phyloP scores from a whole-genome alignment of 2,329 filamentous ascomycete genomes.

The Hypoxylon rubiginosum region DNA sequence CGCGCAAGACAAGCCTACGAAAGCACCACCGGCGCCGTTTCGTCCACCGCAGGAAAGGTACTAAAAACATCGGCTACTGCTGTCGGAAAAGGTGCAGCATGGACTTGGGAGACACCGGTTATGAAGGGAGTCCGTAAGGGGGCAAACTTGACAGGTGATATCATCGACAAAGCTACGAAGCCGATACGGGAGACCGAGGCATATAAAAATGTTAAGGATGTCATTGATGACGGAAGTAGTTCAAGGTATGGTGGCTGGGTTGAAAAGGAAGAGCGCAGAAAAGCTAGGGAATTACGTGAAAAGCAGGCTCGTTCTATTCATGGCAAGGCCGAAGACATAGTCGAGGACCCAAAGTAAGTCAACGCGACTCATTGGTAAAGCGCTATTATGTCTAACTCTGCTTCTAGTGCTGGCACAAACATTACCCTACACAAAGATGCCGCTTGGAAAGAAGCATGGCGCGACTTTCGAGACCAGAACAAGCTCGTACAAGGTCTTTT shows the following conservation, averaged over 20 bases:
- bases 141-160: constrained; percentile 86
- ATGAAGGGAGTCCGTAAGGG: constrained; percentile 92
- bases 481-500: constrained; percentile 91
- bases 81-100: constrained; percentile 90
- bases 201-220: constrained; percentile 93
- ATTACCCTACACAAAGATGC: constrained; percentile 97
- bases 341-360: constrained; percentile 90
- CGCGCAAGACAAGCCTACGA: constrained; percentile 88
- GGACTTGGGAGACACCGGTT: constrained; percentile 96
- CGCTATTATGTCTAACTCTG: constrained; percentile 38
- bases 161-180: constrained; percentile 93
- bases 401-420: constrained; percentile 86
- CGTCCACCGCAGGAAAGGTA: constrained; percentile 81
- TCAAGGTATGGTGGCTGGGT: constrained; percentile 96
- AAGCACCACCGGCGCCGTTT: constrained; percentile 85
- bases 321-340: constrained; percentile 71
- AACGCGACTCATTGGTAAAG: not conserved
- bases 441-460: constrained; percentile 98
- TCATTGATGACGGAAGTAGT: constrained; percentile 96
- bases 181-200: constrained; percentile 95
- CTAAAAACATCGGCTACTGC: constrained; percentile 87
- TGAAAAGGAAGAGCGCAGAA: constrained; percentile 93
- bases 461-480: constrained; percentile 91
- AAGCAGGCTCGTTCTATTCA: constrained; percentile 67
- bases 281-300: constrained; percentile 80